Conservation (phyloP, 1,284 basidiomycete genomes). For the Papiliotrema nemorosa region DNA sequence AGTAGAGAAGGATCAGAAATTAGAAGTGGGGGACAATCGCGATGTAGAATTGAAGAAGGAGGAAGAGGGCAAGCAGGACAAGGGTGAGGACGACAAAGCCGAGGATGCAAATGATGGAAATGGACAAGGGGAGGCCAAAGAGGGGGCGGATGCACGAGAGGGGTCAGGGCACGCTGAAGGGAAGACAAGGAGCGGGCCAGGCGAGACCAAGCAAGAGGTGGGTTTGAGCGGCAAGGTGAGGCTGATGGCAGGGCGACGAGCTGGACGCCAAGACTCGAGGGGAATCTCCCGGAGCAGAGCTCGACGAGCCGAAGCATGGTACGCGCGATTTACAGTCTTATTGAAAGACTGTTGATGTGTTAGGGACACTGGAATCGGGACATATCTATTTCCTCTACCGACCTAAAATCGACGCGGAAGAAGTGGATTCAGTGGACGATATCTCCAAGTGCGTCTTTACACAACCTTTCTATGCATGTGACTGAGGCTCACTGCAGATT, state of each 20-base stretch:
- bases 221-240: not conserved
- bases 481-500: constrained; percentile 38
- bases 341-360: not conserved
- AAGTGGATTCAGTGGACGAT: constrained; percentile 59
- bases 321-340: not conserved
- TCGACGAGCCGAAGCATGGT: constrained; percentile 33
- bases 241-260: not conserved
- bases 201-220: constrained; percentile 14
- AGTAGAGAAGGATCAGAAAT: constrained; percentile 16
- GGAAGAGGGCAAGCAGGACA: constrained; percentile 1
- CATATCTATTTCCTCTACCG: constrained; percentile 65
- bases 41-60: constrained; percentile 16
- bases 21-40: constrained; percentile 19
- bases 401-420: constrained; percentile 58
- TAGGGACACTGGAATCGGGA: constrained; percentile 44
- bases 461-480: not conserved
- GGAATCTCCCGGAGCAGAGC: constrained; percentile 7
- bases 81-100: not conserved
- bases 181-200: constrained; percentile 4
- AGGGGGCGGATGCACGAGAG: not conserved
- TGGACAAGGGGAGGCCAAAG: not conserved
- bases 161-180: not conserved
- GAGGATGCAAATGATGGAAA: constrained; percentile 7
- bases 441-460: constrained; percentile 51
- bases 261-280: constrained; percentile 1